phyloP scores from a whole-genome alignment of 2,329 filamentous ascomycete species.

The Penicillium sp. region DNA sequence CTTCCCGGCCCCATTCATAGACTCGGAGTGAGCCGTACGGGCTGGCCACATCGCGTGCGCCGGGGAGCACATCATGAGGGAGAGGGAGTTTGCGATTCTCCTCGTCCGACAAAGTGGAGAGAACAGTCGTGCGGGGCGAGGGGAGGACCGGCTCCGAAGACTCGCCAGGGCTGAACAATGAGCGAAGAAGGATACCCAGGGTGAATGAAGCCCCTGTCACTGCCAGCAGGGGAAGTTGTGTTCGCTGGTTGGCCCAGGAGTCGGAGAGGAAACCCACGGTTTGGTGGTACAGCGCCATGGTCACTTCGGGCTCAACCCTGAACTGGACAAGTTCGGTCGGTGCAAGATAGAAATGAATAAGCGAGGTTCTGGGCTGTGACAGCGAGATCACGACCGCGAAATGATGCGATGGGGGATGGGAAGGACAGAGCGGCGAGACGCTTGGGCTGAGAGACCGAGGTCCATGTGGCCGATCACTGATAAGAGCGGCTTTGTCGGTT shows the following conservation, averaged over 20 bases:
- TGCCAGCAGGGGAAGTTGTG: constrained; percentile 35
- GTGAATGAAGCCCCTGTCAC: constrained; percentile 37
- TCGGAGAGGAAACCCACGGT: constrained; percentile 35
- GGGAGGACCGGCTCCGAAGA: constrained; percentile 23
- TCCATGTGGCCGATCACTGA: constrained; percentile 14
- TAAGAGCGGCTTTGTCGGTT: too few relatives aligned
- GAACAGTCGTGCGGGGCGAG: constrained; percentile 38
- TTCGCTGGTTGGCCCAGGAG: constrained; percentile 30
- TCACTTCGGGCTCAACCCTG: constrained; percentile 3
- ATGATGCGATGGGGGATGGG: too few relatives aligned
- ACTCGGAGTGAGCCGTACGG: constrained; percentile 67
- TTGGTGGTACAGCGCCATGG: constrained; percentile 37
- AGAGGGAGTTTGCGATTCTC: constrained; percentile 55
- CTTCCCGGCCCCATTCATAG: constrained; percentile 75
- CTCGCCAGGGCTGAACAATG: constrained; percentile 22
- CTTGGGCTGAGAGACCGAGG: constrained; percentile 10
- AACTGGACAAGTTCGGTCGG: too few relatives aligned
- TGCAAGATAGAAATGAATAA: neutral
- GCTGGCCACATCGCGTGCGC: constrained; percentile 60
- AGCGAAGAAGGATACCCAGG: constrained; percentile 33
- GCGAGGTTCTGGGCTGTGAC: too few relatives aligned
- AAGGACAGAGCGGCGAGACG: too few relatives aligned
- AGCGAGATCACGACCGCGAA: too few relatives aligned
- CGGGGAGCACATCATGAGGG: constrained; percentile 62
- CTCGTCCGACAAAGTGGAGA: constrained; percentile 34